phyloP scores from a whole-genome alignment of 164 flowering plant genomes.

The Vitis rupestris region DNA sequence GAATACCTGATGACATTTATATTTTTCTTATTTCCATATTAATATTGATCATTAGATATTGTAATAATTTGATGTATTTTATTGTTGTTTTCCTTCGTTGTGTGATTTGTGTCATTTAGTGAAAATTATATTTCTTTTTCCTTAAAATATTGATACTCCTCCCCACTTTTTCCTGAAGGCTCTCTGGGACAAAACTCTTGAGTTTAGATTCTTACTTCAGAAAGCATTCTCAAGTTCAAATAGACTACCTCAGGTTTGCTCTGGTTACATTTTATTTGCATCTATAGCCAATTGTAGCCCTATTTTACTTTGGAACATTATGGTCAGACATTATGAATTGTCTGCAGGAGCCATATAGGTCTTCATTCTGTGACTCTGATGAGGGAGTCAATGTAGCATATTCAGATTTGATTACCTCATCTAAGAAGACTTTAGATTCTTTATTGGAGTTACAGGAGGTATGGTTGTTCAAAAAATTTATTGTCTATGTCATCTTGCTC shows the following conservation, averaged over 20 bases:
- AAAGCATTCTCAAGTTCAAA: constrained; percentile 76
- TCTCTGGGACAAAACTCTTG: constrained; percentile 87
- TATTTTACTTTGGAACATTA: neutral
- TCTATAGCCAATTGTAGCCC: neutral
- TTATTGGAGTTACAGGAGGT: constrained; percentile 82
- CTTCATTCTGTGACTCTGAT: constrained; percentile 52
- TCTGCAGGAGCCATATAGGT: constrained; percentile 68
- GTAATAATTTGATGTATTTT: neutral
- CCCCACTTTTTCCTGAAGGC: constrained; percentile 41
- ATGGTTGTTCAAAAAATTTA: constrained; percentile 1
- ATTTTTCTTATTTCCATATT: no score
- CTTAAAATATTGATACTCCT: neutral
- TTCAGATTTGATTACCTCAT: constrained; percentile 58
- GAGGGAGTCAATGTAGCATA: constrained; percentile 54
- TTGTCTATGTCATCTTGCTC: neutral
- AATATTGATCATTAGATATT: no score
- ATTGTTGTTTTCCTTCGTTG: neutral
- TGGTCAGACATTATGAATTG: neutral
- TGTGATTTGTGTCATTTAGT: neutral
- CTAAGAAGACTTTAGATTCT: constrained; percentile 67
- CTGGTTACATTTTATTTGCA: neutral
- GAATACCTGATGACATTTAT: no score
- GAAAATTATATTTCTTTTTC: neutral
- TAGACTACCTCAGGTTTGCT: constrained; percentile 75
- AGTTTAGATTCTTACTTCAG: constrained; percentile 80